phyloP scores from a whole-genome alignment of 2,329 filamentous ascomycete species.

The Cephalotrichum gorgonifer region DNA sequence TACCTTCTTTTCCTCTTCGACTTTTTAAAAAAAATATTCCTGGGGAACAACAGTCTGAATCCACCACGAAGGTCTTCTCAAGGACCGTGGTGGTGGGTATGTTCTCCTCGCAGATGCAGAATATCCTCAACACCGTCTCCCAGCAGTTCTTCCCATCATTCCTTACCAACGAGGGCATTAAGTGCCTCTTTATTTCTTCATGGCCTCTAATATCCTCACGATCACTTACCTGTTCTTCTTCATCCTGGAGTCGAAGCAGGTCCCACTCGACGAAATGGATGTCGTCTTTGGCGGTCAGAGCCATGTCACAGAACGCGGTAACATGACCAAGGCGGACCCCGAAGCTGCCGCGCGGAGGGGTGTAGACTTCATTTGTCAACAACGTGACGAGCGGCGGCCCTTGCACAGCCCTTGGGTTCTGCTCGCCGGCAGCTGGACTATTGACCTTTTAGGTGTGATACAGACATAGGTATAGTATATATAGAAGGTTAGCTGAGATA shows the following conservation, averaged over 20 bases:
- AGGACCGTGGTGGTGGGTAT: slow-evolving; percentile 67
- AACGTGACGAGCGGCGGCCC: no score
- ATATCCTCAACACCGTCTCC: slow-evolving; percentile 54
- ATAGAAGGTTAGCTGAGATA: no score
- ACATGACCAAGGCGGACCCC: background rate
- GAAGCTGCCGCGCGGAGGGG: no score
- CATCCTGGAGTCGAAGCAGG: slow-evolving; percentile 55
- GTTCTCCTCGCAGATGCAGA: slow-evolving; percentile 44
- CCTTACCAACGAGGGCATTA: slow-evolving; percentile 41
- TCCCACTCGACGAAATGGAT: slow-evolving; percentile 57
- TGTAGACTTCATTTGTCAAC: no score
- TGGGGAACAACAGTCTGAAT: slow-evolving; percentile 65
- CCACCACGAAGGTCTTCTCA: slow-evolving; percentile 57
- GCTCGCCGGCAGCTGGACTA: no score
- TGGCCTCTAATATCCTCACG: slow-evolving; percentile 47
- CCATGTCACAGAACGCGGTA: background rate
- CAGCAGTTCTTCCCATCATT: slow-evolving; percentile 64
- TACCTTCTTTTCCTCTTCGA: slow-evolving; percentile 59
- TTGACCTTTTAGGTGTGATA: no score
- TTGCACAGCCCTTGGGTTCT: no score
- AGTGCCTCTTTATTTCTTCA: slow-evolving; percentile 51
- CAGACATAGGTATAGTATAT: no score
- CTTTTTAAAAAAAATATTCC: slow-evolving; percentile 57
- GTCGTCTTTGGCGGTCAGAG: slow-evolving; percentile 37
- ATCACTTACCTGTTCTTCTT: slow-evolving; percentile 51